Percentiles rank a stretch among this genome's conserved stretches.
These are phyloP conservation scores for Scenedesmus sp. DNA, from an alignment of 163 green algal genomes.

Conservation along the genomic window DNA sequence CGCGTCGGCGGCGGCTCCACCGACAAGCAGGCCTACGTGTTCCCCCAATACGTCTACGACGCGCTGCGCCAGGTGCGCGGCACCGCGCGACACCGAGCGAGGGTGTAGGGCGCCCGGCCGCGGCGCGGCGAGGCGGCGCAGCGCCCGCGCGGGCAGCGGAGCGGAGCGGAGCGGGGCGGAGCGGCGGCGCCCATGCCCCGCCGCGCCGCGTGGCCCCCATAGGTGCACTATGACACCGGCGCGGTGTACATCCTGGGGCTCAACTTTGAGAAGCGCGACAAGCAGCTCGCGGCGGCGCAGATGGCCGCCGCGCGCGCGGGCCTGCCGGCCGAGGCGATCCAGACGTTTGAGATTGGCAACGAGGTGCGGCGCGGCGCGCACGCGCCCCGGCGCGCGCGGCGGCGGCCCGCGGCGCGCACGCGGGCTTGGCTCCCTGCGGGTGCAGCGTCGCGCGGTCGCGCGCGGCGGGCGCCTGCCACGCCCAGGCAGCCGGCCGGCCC, in stretches of 20 bases:
- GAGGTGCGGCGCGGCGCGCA: slow-evolving; percentile 27
- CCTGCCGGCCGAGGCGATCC: slow-evolving; percentile 22
- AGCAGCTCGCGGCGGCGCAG: neutral
- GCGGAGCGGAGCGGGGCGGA: no score
- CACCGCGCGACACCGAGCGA: no score
- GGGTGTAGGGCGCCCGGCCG: no score
- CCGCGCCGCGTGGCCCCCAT: no score
- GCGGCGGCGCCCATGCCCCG: no score
- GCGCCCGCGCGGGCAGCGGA: no score
- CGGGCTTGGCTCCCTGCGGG: no score
- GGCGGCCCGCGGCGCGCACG: no score
- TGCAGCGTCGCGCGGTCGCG: no score
- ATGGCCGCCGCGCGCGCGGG: neutral
- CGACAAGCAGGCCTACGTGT: slow-evolving; percentile 25
- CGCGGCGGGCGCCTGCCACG: neutral
- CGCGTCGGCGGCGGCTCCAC: slow-evolving; percentile 46
- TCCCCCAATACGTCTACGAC: slow-evolving; percentile 23
- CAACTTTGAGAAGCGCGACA: slow-evolving; percentile 19
- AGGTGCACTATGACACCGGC: slow-evolving; percentile 31
- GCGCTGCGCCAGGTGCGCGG: slow-evolving; percentile 7
- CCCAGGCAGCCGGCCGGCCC: no score
- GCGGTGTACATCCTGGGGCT: slow-evolving; percentile 40
- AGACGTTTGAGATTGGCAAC: slow-evolving; percentile 43
- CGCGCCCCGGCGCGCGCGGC: no score
- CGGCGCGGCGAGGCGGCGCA: no score